These are phyloP conservation scores for Agaricus blazei DNA, from an alignment of 768 basidiomycete genomes.

Conservation along the genomic window DNA sequence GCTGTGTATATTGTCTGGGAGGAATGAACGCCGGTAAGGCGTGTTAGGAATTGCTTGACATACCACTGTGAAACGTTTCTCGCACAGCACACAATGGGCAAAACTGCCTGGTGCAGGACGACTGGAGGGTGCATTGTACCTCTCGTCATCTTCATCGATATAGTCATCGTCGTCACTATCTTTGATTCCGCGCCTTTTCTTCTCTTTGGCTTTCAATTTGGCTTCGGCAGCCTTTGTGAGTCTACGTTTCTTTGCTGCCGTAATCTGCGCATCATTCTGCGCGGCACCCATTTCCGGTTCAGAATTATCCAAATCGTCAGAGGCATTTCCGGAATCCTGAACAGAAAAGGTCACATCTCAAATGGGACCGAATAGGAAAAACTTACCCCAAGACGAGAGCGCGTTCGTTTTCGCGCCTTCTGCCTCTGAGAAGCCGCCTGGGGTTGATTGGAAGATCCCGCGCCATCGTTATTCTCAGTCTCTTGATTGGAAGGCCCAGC, in stretches of 20 bases:
- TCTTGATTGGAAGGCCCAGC: slow-evolving; percentile 38
- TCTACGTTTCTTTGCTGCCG: slow-evolving; percentile 51
- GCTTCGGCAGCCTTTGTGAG: slow-evolving; percentile 40
- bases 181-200: slow-evolving; percentile 38
- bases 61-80: slow-evolving; percentile 86
- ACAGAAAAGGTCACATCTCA: background rate
- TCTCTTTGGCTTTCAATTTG: slow-evolving; percentile 38
- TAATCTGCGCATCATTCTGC: background rate
- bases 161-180: slow-evolving; percentile 40
- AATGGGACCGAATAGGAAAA: background rate
- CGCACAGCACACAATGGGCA: slow-evolving; percentile 75
- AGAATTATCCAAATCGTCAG: slow-evolving; percentile 67
- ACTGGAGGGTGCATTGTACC: slow-evolving; percentile 62
- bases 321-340: slow-evolving; percentile 48
- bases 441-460: slow-evolving; percentile 12
- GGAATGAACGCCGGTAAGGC: too few relatives aligned
- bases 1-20: slow-evolving; percentile 82
- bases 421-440: slow-evolving; percentile 14
- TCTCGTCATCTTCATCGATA: slow-evolving; percentile 56
- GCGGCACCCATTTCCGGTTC: slow-evolving; percentile 14
- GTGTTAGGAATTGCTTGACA: slow-evolving; percentile 19
- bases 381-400: slow-evolving; percentile 2
- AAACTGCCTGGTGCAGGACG: slow-evolving; percentile 78
- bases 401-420: slow-evolving; percentile 12
- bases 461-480: background rate